Evolutionary conservation across 108 stramenopile species (phyloP), one percentile per base, ranked within the genome.

Genomic region (Chaetoceros muelleri): DNA sequence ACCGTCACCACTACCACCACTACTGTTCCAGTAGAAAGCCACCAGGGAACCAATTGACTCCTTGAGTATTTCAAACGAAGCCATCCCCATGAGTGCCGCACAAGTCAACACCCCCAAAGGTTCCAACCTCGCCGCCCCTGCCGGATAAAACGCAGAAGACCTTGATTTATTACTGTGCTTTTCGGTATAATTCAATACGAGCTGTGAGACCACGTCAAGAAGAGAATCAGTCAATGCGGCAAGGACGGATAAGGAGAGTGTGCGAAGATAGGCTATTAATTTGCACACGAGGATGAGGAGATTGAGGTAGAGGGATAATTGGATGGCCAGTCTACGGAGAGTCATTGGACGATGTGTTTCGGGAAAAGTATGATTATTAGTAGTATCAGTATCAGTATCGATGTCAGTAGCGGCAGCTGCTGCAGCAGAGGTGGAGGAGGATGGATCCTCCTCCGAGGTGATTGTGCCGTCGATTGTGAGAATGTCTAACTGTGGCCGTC

Each of bases 81-180:
- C 95, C 74, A 94, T 90, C 10, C 91, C 93, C 95, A 96, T 96
- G 7, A 96, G 50, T 5, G 92, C 85, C 20, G 96, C 93, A 61
- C 92, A 94, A 5, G 87, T 87, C 51, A 97, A 70, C 23, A 95
- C 93, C 5, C 94, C 93, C 28, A 97, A 66, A 10, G 96, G 91
- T 74, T 97, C 96, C 46, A 97, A 60, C 57, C 96, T 78, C 7
- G 72, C 58, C 3, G 93, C 85, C 7, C 96, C 96, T 1, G 91
- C 94, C 0, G 96, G 96, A 73, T 95, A 96, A 52, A 80, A 71
- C 3, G 87, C 92, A 18, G 76, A 77, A 21, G 70, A 70, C 17
- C 87, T 84, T 30, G 83, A 66, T 54, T 80, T 70, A 18, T 57
- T 69, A n/a, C 73, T 75, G 58, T 84, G 69, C 28, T 79, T 72